Percentiles rank a stretch among this genome's conserved stretches.
These are phyloP conservation scores for Penicillium sp. DNA, from an alignment of 2,329 filamentous ascomycete species.

Conservation along the genomic window DNA sequence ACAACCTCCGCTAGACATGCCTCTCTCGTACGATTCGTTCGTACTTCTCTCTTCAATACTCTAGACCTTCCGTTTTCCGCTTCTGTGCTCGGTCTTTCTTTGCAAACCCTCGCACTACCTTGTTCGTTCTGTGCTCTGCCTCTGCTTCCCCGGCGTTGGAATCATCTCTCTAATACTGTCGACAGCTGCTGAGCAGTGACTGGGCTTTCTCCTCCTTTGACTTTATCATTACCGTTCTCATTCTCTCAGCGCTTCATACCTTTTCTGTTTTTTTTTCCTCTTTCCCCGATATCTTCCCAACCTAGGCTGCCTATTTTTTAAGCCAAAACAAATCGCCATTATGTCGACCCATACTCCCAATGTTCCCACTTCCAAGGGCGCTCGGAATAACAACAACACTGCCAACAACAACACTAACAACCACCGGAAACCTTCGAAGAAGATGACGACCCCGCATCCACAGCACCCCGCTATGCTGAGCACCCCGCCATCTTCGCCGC, in stretches of 20 bases:
- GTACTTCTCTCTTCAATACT: slow-evolving; percentile 15
- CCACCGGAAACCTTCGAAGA: slow-evolving; percentile 42
- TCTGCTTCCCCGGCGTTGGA: slow-evolving; percentile 29
- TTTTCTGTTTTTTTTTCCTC: slow-evolving; percentile 33
- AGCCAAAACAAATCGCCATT: slow-evolving; percentile 41
- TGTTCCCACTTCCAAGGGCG: slow-evolving; percentile 45
- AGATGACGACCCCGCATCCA: slow-evolving; percentile 37
- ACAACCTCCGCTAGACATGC: slow-evolving; percentile 17
- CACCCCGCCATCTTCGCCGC: slow-evolving; percentile 45
- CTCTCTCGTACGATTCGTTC: slow-evolving; percentile 13
- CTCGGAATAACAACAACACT: slow-evolving; percentile 35
- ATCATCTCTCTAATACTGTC: slow-evolving; percentile 32
- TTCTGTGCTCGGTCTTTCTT: slow-evolving; percentile 16
- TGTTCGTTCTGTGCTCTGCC: slow-evolving; percentile 16
- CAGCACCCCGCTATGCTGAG: slow-evolving; percentile 36
- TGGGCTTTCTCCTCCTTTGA: slow-evolving; percentile 26
- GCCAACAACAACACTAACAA: slow-evolving; percentile 16
- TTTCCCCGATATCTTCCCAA: slow-evolving; percentile 25
- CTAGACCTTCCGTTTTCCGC: slow-evolving; percentile 10
- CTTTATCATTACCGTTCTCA: slow-evolving; percentile 28
- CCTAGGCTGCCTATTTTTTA: slow-evolving; percentile 56
- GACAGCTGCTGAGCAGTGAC: slow-evolving; percentile 41
- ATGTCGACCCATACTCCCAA: slow-evolving; percentile 52
- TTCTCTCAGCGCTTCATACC: slow-evolving; percentile 25
- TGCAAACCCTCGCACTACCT: slow-evolving; percentile 10